phyloP scores from a whole-genome alignment of 495 filamentous ascomycete species.

The Aspergillus nanangensis region DNA sequence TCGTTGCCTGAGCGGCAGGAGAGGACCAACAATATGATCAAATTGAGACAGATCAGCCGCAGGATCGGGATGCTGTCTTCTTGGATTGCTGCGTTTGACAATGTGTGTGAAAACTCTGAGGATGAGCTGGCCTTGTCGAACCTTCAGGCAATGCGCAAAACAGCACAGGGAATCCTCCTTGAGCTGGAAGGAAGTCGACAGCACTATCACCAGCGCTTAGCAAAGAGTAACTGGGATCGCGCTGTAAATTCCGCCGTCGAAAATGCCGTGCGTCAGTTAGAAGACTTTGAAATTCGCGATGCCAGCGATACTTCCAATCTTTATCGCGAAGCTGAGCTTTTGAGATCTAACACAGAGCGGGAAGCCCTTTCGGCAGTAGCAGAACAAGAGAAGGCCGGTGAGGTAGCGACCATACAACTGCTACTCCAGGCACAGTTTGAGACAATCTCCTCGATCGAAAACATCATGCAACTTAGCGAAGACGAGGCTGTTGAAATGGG shows the following conservation, averaged over 20 bases:
- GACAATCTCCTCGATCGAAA: slow-evolving; percentile 73
- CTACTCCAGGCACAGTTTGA: slow-evolving; percentile 90
- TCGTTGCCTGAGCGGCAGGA: slow-evolving; percentile 75
- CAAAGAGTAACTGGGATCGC: slow-evolving; percentile 80
- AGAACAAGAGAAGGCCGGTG: slow-evolving; percentile 78
- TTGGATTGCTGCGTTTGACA: slow-evolving; percentile 92
- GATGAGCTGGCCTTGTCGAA: slow-evolving; percentile 61
- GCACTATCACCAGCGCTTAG: slow-evolving; percentile 78
- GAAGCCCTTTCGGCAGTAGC: slow-evolving; percentile 73
- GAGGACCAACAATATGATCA: slow-evolving; percentile 73
- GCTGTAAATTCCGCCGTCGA: slow-evolving; percentile 82
- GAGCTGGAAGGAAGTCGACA: slow-evolving; percentile 87
- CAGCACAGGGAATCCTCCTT: slow-evolving; percentile 77
- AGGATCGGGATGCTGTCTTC: slow-evolving; percentile 77
- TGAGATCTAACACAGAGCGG: slow-evolving; percentile 77
- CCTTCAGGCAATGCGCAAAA: slow-evolving; percentile 74
- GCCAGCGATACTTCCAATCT: slow-evolving; percentile 67
- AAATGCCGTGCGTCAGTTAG: slow-evolving; percentile 74
- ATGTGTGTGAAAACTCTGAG: slow-evolving; percentile 67
- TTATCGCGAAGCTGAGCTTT: slow-evolving; percentile 73
- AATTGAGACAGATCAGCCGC: slow-evolving; percentile 75
- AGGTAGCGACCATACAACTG: slow-evolving; percentile 71
- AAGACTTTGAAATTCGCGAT: slow-evolving; percentile 67
- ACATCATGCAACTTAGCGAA: slow-evolving; percentile 75
- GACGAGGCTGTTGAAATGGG: slow-evolving; percentile 75